Evolutionary conservation across 331 rosid genomes (phyloP), one percentile per base, ranked within the genome.

Genomic region (Cydonia oblonga): DNA sequence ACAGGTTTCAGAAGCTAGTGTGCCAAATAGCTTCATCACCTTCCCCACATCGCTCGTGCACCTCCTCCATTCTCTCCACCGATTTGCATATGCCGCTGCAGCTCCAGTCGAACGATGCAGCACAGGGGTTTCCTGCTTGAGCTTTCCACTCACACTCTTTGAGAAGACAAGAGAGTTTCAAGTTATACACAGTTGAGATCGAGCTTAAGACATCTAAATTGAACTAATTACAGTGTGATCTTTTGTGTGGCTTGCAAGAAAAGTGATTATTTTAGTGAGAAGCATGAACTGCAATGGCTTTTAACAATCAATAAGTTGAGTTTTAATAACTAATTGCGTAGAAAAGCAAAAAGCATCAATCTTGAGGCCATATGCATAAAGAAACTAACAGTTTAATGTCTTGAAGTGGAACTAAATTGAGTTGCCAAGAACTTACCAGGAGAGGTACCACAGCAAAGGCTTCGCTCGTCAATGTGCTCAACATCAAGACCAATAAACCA

Each of bases 401-500:
- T 51, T 7, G 24, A 53, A 46, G 35, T 25, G 13, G 49, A 58
- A 18, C 19, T 16, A 49, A 33, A 77, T 32, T 20, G 33, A 11
- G 20, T 38, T 52, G 38, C 29, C 9, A 11, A 28, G 57, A 29
- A 62, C 79, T 76, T 74, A 86, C 90, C 90, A 0, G 83, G 81
- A 64, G 84, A 83, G 33, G 86, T 81, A 60, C 90, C 87, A 61
- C 90, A 86, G 70, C 90, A 86, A 20, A 86, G 86, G 78, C 84
- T 86, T 58, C 86, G 68, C 68, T 86, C 90, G 59, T 86, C 90
- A 5, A 86, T 81, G 80, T 86, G 90, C 75, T 83, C 86, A 33
- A 83, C 87, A 63, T 86, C 90, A 53, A 86, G 86, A 71, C 90
- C 90, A 68, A 86, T 86, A 76, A 86, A 86, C 90, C 90, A 86